Evolutionary conservation across 805 yeast species (phyloP).

Genomic region (Ogataea trehaloabstinens): DNA sequence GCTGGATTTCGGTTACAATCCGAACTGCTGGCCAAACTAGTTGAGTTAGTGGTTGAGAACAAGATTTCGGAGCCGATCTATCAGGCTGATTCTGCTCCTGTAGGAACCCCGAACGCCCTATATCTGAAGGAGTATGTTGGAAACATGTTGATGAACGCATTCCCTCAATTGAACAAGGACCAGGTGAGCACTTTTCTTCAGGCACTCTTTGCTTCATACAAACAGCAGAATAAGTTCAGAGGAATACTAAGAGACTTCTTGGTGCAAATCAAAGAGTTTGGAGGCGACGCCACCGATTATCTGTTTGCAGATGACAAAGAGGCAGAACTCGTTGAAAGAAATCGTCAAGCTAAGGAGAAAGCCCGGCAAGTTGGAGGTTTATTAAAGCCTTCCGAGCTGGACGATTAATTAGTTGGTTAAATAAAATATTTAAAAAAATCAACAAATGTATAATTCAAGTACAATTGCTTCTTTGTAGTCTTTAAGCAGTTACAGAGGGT

Average conservation of each 20-base stretch:
- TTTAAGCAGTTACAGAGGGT: no score
- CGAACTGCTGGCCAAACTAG: conserved; percentile 75
- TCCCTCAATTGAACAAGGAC: conserved; percentile 82
- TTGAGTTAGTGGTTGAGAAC: conserved; percentile 76
- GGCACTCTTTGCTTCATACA: conserved; percentile 71
- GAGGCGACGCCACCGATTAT: conserved; percentile 94
- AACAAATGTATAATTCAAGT: no score
- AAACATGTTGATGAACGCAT: conserved; percentile 80
- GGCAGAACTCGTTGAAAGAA: conserved; percentile 66
- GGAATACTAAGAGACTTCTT: conserved; percentile 90
- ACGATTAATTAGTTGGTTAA: conserved; percentile 42
- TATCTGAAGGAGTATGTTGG: conserved; percentile 80
- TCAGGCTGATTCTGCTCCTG: conserved; percentile 75
- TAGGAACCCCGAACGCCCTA: conserved; percentile 77
- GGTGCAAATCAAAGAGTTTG: conserved; percentile 92
- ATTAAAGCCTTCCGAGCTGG: conserved; percentile 92
- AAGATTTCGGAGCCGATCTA: conserved; percentile 78
- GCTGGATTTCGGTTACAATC: conserved; percentile 92
- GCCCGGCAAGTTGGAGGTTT: conserved; percentile 91
- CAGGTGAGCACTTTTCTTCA: conserved; percentile 80
- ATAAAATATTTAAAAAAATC: background rate
- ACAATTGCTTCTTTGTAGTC: no score
- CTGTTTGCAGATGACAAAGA: conserved; percentile 92
- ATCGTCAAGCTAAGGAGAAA: conserved; percentile 67
- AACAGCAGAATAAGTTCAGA: conserved; percentile 72